Conservation (phyloP, 352 stramenopile genomes). For the Pythium myriotylum region DNA sequence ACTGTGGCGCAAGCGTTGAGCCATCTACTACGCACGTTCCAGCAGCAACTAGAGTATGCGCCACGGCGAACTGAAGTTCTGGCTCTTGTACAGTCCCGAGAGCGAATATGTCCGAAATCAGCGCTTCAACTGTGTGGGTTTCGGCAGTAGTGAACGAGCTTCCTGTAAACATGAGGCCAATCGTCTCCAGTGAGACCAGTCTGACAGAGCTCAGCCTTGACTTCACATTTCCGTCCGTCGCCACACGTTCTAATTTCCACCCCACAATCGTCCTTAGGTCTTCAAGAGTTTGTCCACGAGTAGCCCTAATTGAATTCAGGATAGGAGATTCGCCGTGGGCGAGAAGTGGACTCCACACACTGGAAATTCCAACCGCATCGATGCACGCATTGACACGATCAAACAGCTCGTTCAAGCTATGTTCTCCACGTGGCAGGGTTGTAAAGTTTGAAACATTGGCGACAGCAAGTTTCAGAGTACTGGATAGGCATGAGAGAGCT, state of each 20-base stretch:
- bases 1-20: conserved; percentile 16
- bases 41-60: conserved; percentile 55
- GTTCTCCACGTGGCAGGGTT: conserved; percentile 22
- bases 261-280: conserved; percentile 16
- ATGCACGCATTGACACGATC: conserved; percentile 19
- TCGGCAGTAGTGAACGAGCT: conserved; percentile 2
- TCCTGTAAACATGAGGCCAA: not conserved
- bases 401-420: conserved; percentile 18
- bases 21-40: conserved; percentile 33
- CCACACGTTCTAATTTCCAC: conserved; percentile 25
- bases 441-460: conserved; percentile 17
- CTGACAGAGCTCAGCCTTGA: conserved; percentile 14
- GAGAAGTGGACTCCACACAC: conserved; percentile 19
- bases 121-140: conserved; percentile 27
- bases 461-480: not conserved
- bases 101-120: conserved; percentile 31
- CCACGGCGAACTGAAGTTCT: conserved; percentile 60
- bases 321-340: not conserved
- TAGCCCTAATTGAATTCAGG: conserved; percentile 3
- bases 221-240: conserved; percentile 24
- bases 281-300: conserved; percentile 8
- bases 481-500: not conserved
- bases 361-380: conserved; percentile 19
- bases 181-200: conserved; percentile 15
- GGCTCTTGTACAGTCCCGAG: conserved; percentile 29